phyloP scores from a whole-genome alignment of 257 asterid species.

The Craterostigma plantagineum region DNA sequence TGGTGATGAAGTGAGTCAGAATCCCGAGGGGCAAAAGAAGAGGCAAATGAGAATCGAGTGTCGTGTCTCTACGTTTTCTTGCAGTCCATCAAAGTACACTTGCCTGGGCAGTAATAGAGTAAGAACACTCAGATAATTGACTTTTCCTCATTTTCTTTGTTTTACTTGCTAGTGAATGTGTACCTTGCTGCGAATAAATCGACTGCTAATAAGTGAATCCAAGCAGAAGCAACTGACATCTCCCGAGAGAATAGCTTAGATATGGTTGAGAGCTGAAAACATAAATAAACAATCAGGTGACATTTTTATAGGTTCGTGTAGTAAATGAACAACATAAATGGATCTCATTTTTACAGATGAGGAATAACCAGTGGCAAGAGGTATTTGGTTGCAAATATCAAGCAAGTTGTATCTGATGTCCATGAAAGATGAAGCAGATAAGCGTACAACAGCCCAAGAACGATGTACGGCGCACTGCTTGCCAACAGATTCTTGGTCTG shows the following conservation, averaged over 20 bases:
- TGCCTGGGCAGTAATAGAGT: conserved; percentile 34
- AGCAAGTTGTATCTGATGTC: conserved; percentile 61
- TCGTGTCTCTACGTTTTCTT: conserved; percentile 47
- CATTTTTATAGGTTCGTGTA: too few species aligned
- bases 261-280: conserved; percentile 54
- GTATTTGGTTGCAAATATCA: conserved; percentile 65
- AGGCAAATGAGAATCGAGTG: conserved; percentile 87
- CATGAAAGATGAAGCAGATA: conserved; percentile 62
- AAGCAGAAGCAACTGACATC: conserved; percentile 89
- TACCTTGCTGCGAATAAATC: conserved; percentile 99
- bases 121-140: not conserved
- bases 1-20: conserved; percentile 55
- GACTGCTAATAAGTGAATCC: conserved; percentile 86
- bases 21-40: conserved; percentile 65
- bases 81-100: conserved; percentile 70
- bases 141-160: not conserved
- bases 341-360: not conserved
- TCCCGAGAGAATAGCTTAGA: conserved; percentile 82
- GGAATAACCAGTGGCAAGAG: conserved; percentile 75
- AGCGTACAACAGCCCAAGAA: conserved; percentile 50
- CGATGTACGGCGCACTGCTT: conserved; percentile 47
- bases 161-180: conserved; percentile 5
- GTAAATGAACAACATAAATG: too few species aligned
- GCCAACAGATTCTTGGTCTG: conserved; percentile 60
- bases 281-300: not conserved